phyloP scores from a whole-genome alignment of 176 grass and related monocot genomes.

The Triticum dicoccoides region DNA sequence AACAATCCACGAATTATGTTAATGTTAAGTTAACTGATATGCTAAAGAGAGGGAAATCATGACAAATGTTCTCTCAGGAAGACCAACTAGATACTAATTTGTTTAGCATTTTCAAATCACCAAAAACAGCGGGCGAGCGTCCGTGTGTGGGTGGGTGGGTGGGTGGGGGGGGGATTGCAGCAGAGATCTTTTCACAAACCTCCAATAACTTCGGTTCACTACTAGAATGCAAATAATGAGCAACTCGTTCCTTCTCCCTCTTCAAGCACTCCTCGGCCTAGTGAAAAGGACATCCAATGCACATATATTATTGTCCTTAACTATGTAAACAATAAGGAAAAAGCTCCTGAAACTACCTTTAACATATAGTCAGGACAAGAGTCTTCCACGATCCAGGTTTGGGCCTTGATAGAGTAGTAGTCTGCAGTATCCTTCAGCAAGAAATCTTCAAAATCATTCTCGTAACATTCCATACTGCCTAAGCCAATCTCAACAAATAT shows the following conservation, averaged over 20 bases:
- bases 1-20: too few relatives aligned
- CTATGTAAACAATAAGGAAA: background rate
- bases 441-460: slow-evolving; percentile 84
- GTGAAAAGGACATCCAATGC: slow-evolving; percentile 28
- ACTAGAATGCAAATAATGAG: slow-evolving; percentile 86
- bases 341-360: slow-evolving; percentile 47
- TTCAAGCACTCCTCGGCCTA: slow-evolving; percentile 90
- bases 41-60: too few relatives aligned
- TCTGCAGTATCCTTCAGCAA: slow-evolving; percentile 68
- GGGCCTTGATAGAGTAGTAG: slow-evolving; percentile 80
- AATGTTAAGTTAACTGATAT: too few relatives aligned
- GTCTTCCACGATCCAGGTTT: slow-evolving; percentile 61
- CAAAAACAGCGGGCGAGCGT: too few relatives aligned
- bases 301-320: slow-evolving; percentile 7
- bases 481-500: slow-evolving; percentile 81
- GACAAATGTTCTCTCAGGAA: too few relatives aligned
- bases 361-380: slow-evolving; percentile 80
- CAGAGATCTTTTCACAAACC: slow-evolving; percentile 41
- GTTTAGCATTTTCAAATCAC: too few relatives aligned
- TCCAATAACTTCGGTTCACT: slow-evolving; percentile 88
- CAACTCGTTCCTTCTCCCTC: slow-evolving; percentile 86
- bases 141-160: too few relatives aligned
- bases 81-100: too few relatives aligned
- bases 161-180: background rate
- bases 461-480: slow-evolving; percentile 57